Conservation (phyloP, 331 rosid genomes). For the Stylosanthes scabra region DNA sequence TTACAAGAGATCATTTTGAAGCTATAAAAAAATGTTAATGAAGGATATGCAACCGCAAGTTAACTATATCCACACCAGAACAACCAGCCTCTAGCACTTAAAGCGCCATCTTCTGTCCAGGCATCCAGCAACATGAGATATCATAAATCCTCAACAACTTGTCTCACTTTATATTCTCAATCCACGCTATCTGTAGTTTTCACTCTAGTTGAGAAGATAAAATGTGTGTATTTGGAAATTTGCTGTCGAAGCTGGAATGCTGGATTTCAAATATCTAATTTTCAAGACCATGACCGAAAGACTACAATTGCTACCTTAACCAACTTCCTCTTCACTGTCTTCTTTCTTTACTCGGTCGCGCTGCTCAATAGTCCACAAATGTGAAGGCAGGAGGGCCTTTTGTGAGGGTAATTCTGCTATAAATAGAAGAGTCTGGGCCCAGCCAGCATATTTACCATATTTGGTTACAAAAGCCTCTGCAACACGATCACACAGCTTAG, state of each 20-base stretch:
- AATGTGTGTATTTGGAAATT: too few relatives aligned
- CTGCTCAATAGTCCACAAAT: slow-evolving; percentile 51
- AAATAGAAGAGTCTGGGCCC: slow-evolving; percentile 95
- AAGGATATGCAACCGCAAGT: slow-evolving; percentile 18
- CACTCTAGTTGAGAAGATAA: not conserved
- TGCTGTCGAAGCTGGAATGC: slow-evolving; percentile 24
- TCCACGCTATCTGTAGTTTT: slow-evolving; percentile 18
- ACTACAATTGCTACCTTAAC: slow-evolving; percentile 37
- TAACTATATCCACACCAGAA: slow-evolving; percentile 27
- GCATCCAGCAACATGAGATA: not conserved
- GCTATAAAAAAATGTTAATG: not conserved
- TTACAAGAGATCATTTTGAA: slow-evolving; percentile 28
- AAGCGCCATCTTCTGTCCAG: not conserved
- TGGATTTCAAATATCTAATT: slow-evolving; percentile 8
- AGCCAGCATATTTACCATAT: slow-evolving; percentile 95
- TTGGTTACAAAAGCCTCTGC: slow-evolving; percentile 87
- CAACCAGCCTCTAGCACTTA: slow-evolving; percentile 34
- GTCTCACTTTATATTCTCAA: slow-evolving; percentile 31
- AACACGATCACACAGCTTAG: slow-evolving; percentile 75
- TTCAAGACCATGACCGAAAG: slow-evolving; percentile 17
- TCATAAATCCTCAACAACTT: slow-evolving; percentile 25
- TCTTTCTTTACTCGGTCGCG: slow-evolving; percentile 49
- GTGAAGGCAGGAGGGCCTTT: slow-evolving; percentile 66
- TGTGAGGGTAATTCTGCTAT: slow-evolving; percentile 94
- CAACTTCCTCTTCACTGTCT: slow-evolving; percentile 31